Base-by-base conservation (phyloP, 2,329 filamentous ascomycete genomes). In the Aspergillus udagawae region DNA sequence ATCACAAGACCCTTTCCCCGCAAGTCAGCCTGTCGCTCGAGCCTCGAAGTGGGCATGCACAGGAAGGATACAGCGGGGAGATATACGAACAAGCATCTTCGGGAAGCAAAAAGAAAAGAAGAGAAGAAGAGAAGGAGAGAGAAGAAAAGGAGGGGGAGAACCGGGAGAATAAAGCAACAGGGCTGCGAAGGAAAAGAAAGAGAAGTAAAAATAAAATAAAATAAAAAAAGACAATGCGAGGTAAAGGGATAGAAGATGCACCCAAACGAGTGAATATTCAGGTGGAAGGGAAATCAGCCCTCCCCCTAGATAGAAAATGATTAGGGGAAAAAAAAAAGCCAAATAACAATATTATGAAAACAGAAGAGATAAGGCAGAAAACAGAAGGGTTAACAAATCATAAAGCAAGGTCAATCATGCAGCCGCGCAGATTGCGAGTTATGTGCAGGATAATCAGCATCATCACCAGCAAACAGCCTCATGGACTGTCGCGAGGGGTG, bases 401-500 rank as follows among this genome's bases (percentile, higher is more conserved):
- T 52, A 29, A 38, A 35, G 56, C 56, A 49, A 29, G 49, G 52
- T 42, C 32, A 49, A 38, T 14, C 32, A 17, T 38, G 32, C 32
- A 38, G 32, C 32, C 4, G 14, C 32, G 14, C 32, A 17, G 6
- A 17, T 38, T 17, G 32, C 14, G 9, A 35, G 53, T 54, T 56
- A 52, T 54, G 47, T 55, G 55, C 60, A 60, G 54, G 61, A 55
- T 61, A 53, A 52, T 49, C 56, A 47, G 54, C 55, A 55, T 59
- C 53, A 50, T 58, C 32, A 38, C 41, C 38, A 56, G 42, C 49
- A 51, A 55, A 62, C 58, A 63, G 59, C 61, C 60, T 62, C 60
- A 62, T 63, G 56, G 57, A 53, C 51, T 17, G 25, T 35, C 6
- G 28, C 25, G 44, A 56, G 52, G 32, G 53, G 60, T 64, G 58